phyloP scores from a whole-genome alignment of 169 alveolate genomes.

The Eimeria necatrix region DNA sequence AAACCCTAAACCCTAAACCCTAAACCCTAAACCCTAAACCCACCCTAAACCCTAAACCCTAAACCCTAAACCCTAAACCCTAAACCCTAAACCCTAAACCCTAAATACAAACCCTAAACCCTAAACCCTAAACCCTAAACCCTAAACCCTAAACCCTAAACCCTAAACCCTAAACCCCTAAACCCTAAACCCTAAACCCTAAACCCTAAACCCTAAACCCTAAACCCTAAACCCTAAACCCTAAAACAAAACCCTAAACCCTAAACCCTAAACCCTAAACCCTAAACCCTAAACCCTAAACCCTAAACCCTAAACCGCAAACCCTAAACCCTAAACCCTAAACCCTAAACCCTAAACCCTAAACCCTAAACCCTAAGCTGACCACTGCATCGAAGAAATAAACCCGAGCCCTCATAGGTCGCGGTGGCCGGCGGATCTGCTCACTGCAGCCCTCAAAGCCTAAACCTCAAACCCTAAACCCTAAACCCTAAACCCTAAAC shows the following conservation, averaged over 20 bases:
- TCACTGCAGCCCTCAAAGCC: background rate
- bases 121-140: background rate
- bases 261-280: no score
- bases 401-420: no score
- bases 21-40: background rate
- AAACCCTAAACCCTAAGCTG: background rate
- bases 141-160: constrained; percentile 27
- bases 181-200: constrained; percentile 34
- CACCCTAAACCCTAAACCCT: background rate
- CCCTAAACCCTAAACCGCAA: background rate
- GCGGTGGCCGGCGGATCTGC: no score
- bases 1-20: constrained; percentile 4
- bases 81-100: constrained; percentile 31
- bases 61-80: background rate
- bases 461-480: background rate
- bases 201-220: background rate
- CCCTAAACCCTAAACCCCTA: background rate
- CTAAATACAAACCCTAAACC: no score
- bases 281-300: constrained; percentile 4
- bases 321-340: no score
- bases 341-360: constrained; percentile 28
- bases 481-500: constrained; percentile 48
- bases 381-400: no score
- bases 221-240: constrained; percentile 31
- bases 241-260: no score